Evolutionary conservation across 2,329 filamentous ascomycete genomes (phyloP).

Genomic region (Phoma sp.): DNA sequence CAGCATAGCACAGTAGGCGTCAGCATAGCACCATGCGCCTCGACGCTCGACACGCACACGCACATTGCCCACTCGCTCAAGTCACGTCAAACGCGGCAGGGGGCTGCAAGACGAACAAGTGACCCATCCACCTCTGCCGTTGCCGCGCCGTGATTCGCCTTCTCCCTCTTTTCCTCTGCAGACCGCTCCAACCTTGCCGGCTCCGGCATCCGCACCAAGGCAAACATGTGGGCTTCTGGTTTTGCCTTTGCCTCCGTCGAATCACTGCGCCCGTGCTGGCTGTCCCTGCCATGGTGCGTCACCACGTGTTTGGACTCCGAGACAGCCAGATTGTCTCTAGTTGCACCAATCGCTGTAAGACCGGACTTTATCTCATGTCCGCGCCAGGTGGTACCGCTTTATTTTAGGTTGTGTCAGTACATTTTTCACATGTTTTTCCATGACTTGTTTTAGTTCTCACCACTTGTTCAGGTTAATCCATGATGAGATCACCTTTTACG

Average conservation of each 20-base stretch:
- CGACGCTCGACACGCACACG: not conserved
- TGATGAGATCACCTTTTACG: no score
- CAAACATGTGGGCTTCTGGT: conserved; percentile 16
- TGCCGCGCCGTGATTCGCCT: conserved; percentile 26
- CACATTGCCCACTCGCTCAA: not conserved
- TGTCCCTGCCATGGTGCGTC: conserved; percentile 14
- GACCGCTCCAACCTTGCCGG: conserved; percentile 10
- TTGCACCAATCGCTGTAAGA: not conserved
- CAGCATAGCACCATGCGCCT: no score
- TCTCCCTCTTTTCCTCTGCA: conserved; percentile 19
- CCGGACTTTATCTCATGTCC: conserved; percentile 1
- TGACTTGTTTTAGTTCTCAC: no score
- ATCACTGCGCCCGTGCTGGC: conserved; percentile 5
- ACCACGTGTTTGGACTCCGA: conserved; percentile 12
- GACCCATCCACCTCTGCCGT: not conserved
- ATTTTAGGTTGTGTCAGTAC: not conserved
- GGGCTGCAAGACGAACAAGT: no score
- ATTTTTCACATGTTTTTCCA: no score
- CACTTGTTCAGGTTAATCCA: not conserved
- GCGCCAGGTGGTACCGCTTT: not conserved
- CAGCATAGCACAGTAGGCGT: no score
- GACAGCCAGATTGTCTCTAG: conserved; percentile 9
- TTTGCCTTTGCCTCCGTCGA: conserved; percentile 6
- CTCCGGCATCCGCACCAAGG: not conserved
- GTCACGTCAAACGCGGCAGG: not conserved